Base-by-base conservation (phyloP, 371 early-diverging fungal genomes). In the Zancudomyces culisetae region DNA sequence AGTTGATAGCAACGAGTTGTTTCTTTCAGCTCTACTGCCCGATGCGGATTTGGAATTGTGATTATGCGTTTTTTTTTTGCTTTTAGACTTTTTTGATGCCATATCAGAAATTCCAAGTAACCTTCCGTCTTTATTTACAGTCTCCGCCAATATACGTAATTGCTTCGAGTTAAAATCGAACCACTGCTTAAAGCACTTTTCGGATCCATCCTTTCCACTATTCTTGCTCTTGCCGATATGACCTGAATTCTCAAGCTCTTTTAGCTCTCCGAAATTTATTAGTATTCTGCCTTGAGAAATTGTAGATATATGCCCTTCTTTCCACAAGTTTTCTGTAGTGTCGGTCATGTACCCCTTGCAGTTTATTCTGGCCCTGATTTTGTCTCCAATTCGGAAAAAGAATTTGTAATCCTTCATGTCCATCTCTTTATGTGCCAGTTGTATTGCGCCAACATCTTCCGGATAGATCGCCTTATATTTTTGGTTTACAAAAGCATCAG, bases 111-210 rank as follows among this genome's bases (percentile, higher is more conserved):
- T 28, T 15, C 24, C 28, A 3, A 21, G n/a, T 15, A 66, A 47
- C 23, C 67, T 59, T 41, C 60, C 56, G 53, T 68, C 68, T 21
- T 52, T 39, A 29, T 60, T 59, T 3, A 67, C 55, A 0, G 68
- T 68, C 26, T 60, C 52, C 30, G 56, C 51, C 46, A 68, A 58
- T 13, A 68, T 55, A 21, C 53, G 43, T 54, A 68, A 58, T 13
- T 63, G 59, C 19, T 63, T 63, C 1, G 68, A 68, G 43, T 68
- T 68, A 35, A 67, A 56, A 0, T 57, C 57, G 8, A 65, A 52
- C 67, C 68, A 62, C 35, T 68, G 59, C 52, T 62, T 58, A 52
- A 49, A 59, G 54, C 57, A 60, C 43, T 55, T 54, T 8, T 61
- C 39, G 20, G 43, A 53, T 18, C 61, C 60, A 45, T 52, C 54